phyloP scores from a whole-genome alignment of 805 yeast species.

The Wickerhamomyces queroliae region DNA sequence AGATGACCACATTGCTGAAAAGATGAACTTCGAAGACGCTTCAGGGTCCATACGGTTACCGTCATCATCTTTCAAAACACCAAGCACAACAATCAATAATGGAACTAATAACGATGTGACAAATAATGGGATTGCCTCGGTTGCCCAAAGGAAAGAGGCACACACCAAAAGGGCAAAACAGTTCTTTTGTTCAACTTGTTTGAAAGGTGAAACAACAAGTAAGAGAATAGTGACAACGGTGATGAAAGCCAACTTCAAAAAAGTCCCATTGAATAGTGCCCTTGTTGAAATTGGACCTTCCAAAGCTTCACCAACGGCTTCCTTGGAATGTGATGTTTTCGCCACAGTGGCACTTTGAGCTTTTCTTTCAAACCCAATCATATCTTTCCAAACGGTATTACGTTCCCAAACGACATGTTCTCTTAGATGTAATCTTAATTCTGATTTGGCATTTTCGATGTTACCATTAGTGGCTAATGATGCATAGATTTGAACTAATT shows the following conservation, averaged over 20 bases:
- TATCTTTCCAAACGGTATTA: slow-evolving; percentile 96
- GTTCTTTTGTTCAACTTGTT: slow-evolving; percentile 55
- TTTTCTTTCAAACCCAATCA: slow-evolving; percentile 85
- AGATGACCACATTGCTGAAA: slow-evolving; percentile 92
- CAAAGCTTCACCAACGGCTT: slow-evolving; percentile 22
- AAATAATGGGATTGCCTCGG: slow-evolving; percentile 88
- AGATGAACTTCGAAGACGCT: slow-evolving; percentile 66
- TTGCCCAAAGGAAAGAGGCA: slow-evolving; percentile 90
- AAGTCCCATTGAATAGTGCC: slow-evolving; percentile 25
- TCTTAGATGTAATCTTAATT: slow-evolving; percentile 54
- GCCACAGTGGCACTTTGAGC: slow-evolving; percentile 64
- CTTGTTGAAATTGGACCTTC: slow-evolving; percentile 18
- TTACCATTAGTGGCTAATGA: slow-evolving; percentile 37
- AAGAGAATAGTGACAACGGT: slow-evolving; percentile 39
- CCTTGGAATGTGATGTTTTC: slow-evolving; percentile 20
- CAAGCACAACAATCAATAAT: slow-evolving; percentile 64
- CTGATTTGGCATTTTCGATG: slow-evolving; percentile 37
- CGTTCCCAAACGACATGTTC: slow-evolving; percentile 98
- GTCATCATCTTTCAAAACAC: slow-evolving; percentile 56
- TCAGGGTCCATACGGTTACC: slow-evolving; percentile 57
- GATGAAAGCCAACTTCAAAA: slow-evolving; percentile 43
- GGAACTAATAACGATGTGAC: slow-evolving; percentile 86
- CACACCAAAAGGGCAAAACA: slow-evolving; percentile 81
- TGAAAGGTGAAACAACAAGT: slow-evolving; percentile 46
- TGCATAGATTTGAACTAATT: slow-evolving; percentile 50